A percentile compares a stretch with the other conserved stretches of the same genome.
Conservation (phyloP, 2,329 filamentous ascomycete genomes). For the Bipolaris zeicola region DNA sequence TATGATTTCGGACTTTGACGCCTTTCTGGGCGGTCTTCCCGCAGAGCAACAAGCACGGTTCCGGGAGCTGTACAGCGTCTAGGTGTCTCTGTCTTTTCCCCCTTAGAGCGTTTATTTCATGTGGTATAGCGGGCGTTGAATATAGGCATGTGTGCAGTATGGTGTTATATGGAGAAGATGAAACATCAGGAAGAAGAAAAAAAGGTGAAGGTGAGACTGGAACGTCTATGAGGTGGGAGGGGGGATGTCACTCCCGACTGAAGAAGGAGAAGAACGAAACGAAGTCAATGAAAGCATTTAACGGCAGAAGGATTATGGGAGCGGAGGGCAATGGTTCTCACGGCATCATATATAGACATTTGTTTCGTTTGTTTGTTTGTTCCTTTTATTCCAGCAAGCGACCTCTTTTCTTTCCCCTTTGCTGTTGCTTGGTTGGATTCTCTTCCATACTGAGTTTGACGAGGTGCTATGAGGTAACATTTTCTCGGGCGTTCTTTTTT, state of each 20-base stretch:
- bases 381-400: not conserved
- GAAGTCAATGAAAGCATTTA: constrained; percentile 28
- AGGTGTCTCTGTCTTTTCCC: constrained; percentile 12
- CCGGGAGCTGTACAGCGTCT: constrained; percentile 50
- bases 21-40: constrained; percentile 56
- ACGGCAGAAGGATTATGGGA: constrained; percentile 17
- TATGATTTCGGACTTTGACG: constrained; percentile 61
- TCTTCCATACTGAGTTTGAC: not conserved
- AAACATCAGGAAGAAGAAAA: constrained; percentile 31
- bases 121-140: constrained; percentile 36
- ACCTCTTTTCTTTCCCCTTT: constrained; percentile 14
- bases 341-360: constrained; percentile 47
- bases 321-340: constrained; percentile 14
- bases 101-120: constrained; percentile 22
- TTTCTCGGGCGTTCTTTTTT: not conserved
- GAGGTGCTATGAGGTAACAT: not conserved
- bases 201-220: constrained; percentile 6
- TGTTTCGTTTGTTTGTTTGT: constrained; percentile 4
- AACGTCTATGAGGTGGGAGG: not conserved
- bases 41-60: constrained; percentile 52
- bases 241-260: constrained; percentile 4
- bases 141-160: constrained; percentile 11
- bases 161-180: constrained; percentile 32
- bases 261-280: not conserved
- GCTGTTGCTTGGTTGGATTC: not conserved